phyloP scores from a whole-genome alignment of 2,329 filamentous ascomycete species.

The Colletotrichum cordylinicola region DNA sequence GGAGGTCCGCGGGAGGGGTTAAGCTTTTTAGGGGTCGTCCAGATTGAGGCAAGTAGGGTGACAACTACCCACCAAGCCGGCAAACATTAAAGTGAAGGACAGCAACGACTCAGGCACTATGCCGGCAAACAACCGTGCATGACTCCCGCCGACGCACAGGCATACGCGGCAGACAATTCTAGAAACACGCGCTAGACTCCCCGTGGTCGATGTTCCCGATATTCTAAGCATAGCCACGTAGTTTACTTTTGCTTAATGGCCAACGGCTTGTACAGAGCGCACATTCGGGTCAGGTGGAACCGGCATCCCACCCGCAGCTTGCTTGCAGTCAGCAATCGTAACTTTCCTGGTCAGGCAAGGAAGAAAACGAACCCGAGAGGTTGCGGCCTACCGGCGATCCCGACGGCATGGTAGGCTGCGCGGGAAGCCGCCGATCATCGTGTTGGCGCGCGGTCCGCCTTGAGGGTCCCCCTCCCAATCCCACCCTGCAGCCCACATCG shows the following conservation, averaged over 20 bases:
- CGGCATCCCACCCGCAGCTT: background rate
- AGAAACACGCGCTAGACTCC: background rate
- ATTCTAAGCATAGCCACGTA: background rate
- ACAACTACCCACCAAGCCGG: background rate
- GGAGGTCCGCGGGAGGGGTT: background rate
- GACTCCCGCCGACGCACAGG: background rate
- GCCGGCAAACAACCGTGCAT: background rate
- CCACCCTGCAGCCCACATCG: background rate
- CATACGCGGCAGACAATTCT: background rate
- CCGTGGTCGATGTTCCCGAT: background rate
- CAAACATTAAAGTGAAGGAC: background rate
- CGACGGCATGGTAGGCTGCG: background rate
- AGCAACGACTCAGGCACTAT: background rate
- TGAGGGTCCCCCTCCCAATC: background rate
- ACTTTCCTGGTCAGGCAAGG: background rate
- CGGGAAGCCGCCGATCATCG: conserved; percentile 13
- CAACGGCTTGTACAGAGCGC: background rate
- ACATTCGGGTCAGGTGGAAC: background rate
- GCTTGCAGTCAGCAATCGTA: background rate
- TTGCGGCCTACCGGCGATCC: background rate
- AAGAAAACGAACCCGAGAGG: background rate
- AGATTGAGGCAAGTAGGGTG: background rate
- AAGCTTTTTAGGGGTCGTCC: background rate
- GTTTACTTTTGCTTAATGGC: background rate
- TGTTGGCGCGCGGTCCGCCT: background rate